phyloP scores from a whole-genome alignment of 768 basidiomycete genomes.

The Russula olivacea region DNA sequence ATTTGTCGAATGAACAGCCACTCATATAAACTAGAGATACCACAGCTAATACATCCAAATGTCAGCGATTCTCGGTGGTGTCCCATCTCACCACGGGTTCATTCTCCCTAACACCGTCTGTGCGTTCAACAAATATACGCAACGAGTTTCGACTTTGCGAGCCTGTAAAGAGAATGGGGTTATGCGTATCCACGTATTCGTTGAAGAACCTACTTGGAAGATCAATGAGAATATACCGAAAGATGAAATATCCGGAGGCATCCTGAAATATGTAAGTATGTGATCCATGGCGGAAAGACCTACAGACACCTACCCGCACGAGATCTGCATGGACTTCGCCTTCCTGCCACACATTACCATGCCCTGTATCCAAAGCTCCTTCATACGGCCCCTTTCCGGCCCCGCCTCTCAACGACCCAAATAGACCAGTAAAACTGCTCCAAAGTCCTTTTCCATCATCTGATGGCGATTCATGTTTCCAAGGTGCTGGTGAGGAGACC shows the following conservation, averaged over 20 bases:
- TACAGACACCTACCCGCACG: slow-evolving; percentile 48
- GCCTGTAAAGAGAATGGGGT: slow-evolving; percentile 35
- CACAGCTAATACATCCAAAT: slow-evolving; percentile 28
- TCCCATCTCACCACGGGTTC: slow-evolving; percentile 69
- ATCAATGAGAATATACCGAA: slow-evolving; percentile 72
- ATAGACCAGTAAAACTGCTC: slow-evolving; percentile 61
- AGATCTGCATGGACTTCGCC: slow-evolving; percentile 81
- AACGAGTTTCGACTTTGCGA: slow-evolving; percentile 56
- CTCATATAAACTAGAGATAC: slow-evolving; percentile 8
- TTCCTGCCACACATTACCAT: slow-evolving; percentile 52
- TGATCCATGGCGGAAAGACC: not conserved
- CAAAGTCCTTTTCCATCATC: slow-evolving; percentile 36
- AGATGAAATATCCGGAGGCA: slow-evolving; percentile 69
- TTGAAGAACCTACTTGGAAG: slow-evolving; percentile 57
- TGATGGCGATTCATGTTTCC: slow-evolving; percentile 30
- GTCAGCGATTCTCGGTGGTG: slow-evolving; percentile 19
- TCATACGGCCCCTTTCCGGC: slow-evolving; percentile 32
- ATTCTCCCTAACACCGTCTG: slow-evolving; percentile 59
- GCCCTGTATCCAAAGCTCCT: slow-evolving; percentile 30
- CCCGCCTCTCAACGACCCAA: slow-evolving; percentile 54
- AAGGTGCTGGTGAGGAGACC: slow-evolving; percentile 27
- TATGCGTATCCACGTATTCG: slow-evolving; percentile 30
- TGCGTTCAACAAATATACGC: slow-evolving; percentile 65
- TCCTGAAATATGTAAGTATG: slow-evolving; percentile 43
- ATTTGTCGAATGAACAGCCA: not conserved